These are phyloP conservation scores for Solanum sejunctum DNA, from an alignment of 257 asterid species.

Conservation along the genomic window DNA sequence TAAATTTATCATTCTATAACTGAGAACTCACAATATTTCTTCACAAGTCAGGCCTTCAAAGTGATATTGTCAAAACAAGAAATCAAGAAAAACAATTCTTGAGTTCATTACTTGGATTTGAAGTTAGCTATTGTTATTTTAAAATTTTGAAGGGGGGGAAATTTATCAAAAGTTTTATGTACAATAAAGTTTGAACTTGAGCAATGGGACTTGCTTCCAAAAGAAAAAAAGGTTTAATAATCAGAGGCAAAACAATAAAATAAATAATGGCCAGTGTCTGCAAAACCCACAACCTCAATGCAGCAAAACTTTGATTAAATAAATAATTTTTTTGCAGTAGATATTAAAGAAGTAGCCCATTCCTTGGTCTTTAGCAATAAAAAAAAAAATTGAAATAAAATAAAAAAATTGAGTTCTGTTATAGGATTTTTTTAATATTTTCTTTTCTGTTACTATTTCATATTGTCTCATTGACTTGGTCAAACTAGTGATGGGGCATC, in stretches of 20 bases:
- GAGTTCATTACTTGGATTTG: not conserved
- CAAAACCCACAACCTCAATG: constrained; percentile 3
- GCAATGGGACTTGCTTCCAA: not conserved
- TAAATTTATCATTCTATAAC: too few relatives aligned
- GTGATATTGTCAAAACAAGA: too few relatives aligned
- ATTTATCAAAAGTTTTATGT: not conserved
- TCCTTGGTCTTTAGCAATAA: constrained; percentile 27
- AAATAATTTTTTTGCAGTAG: constrained; percentile 2
- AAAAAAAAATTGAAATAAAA: not conserved
- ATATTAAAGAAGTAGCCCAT: constrained; percentile 30
- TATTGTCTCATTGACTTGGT: constrained; percentile 11
- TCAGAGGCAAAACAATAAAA: not conserved
- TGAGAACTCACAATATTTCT: too few relatives aligned
- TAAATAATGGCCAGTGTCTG: not conserved
- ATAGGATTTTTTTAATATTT: not conserved
- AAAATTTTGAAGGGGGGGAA: not conserved
- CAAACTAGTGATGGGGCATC: constrained; percentile 9
- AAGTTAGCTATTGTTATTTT: not conserved
- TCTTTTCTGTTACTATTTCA: not conserved
- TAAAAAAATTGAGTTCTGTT: not conserved
- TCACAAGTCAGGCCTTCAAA: too few relatives aligned
- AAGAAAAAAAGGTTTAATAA: not conserved
- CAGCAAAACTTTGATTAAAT: constrained; percentile 18
- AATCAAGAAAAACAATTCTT: too few relatives aligned
- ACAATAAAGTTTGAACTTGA: not conserved